phyloP scores from a whole-genome alignment of 306 rosid genomes.

The Ormosia emarginata region DNA sequence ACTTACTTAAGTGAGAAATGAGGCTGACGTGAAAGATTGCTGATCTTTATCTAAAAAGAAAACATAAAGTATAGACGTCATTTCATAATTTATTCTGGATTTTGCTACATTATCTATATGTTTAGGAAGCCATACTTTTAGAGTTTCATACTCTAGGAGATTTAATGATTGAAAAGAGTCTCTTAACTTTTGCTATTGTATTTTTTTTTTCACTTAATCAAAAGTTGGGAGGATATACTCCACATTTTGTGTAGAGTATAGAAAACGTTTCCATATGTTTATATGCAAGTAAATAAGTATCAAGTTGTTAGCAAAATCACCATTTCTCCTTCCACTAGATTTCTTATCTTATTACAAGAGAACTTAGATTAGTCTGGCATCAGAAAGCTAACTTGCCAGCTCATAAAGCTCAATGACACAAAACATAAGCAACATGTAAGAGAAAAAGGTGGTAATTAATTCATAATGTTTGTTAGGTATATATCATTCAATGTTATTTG shows the following conservation, averaged over 20 bases:
- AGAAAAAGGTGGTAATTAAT: not conserved
- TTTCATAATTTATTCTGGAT: not conserved
- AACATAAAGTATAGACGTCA: not conserved
- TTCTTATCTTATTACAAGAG: not conserved
- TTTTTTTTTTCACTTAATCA: too few relatives aligned
- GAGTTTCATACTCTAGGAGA: not conserved
- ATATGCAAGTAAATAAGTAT: not conserved
- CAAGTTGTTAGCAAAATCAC: not conserved
- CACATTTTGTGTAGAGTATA: too few relatives aligned
- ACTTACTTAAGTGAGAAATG: not conserved
- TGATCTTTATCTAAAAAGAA: not conserved
- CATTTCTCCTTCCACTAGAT: not conserved
- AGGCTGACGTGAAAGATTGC: not conserved
- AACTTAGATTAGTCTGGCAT: not conserved
- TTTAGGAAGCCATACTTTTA: too few relatives aligned
- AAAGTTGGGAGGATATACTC: too few relatives aligned
- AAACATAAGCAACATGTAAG: not conserved
- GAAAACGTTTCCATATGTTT: too few relatives aligned
- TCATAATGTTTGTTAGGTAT: not conserved
- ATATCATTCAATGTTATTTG: not conserved
- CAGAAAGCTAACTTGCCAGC: constrained; percentile 15
- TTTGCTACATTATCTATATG: not conserved
- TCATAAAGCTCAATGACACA: not conserved
- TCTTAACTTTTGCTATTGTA: too few relatives aligned
- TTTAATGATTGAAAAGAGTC: too few relatives aligned